Percentiles rank a stretch among this genome's conserved stretches.
Conservation (phyloP, 2,329 filamentous ascomycete genomes). For the Ceratocystis eucalypticola region DNA sequence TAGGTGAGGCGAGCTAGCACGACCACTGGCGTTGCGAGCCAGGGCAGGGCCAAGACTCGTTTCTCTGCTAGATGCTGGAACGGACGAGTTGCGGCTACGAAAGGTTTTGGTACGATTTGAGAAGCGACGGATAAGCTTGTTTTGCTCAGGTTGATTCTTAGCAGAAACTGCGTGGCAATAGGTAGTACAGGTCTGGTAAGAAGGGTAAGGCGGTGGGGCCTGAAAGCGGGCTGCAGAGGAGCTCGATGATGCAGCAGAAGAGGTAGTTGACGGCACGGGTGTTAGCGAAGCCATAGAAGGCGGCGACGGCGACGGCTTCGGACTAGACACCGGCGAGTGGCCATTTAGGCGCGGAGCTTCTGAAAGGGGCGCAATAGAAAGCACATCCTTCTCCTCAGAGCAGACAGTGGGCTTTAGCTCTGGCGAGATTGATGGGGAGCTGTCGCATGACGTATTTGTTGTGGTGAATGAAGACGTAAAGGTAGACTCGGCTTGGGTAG, state of each 20-base stretch:
- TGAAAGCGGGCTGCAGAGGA: slow-evolving; percentile 12
- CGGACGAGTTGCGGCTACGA: slow-evolving; percentile 62
- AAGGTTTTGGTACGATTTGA: slow-evolving; percentile 65
- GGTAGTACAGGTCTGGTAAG: neutral
- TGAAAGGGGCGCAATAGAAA: neutral
- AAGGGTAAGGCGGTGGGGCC: slow-evolving; percentile 19
- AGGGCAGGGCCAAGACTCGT: slow-evolving; percentile 82
- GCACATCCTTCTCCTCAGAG: neutral
- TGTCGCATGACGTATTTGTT: neutral
- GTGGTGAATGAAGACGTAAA: neutral
- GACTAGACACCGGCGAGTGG: neutral
- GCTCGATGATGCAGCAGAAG: slow-evolving; percentile 17
- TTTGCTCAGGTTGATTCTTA: slow-evolving; percentile 24
- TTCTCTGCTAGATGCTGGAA: slow-evolving; percentile 63
- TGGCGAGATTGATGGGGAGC: neutral
- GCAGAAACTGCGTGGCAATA: no score
- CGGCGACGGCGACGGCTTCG: neutral
- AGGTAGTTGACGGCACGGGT: neutral
- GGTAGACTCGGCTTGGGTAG: slow-evolving; percentile 9
- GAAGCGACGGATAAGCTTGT: slow-evolving; percentile 63
- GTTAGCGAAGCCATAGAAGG: slow-evolving; percentile 4
- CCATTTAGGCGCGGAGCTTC: neutral
- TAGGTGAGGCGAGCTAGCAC: slow-evolving; percentile 58
- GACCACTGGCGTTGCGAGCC: slow-evolving; percentile 76
- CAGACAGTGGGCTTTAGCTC: neutral